These are phyloP conservation scores for Erysimum cheiri DNA, from an alignment of 441 rosid species.

Conservation along the genomic window DNA sequence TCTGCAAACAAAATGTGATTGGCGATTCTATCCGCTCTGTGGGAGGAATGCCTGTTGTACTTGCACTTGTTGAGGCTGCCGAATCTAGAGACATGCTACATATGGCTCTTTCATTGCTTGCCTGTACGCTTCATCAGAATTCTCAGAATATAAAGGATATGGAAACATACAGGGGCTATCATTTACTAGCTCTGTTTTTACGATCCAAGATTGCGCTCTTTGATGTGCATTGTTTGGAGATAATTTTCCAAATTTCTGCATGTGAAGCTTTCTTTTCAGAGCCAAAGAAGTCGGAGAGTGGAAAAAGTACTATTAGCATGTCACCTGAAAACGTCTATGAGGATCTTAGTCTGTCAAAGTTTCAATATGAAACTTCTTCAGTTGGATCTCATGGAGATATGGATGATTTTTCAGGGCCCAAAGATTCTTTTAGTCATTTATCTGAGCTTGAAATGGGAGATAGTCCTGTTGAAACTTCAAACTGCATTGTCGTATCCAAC, in stretches of 20 bases:
- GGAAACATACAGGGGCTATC: conserved; percentile 98
- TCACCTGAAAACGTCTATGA: conserved; percentile 79
- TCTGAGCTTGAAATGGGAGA: conserved; percentile 97
- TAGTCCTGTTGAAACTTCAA: conserved; percentile 81
- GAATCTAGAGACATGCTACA: conserved; percentile 97
- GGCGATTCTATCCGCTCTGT: conserved; percentile 91
- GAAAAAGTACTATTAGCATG: conserved; percentile 45
- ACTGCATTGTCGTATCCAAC: conserved; percentile 96
- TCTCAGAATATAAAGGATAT: conserved; percentile 94
- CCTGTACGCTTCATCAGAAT: conserved; percentile 94
- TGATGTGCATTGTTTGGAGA: conserved; percentile 97
- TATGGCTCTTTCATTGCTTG: conserved; percentile 93
- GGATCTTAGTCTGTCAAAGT: conserved; percentile 79
- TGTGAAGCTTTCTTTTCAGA: conserved; percentile 98
- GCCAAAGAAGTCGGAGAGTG: conserved; percentile 74
- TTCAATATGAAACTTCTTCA: conserved; percentile 84
- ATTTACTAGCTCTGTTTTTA: conserved; percentile 94
- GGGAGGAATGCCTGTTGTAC: conserved; percentile 89
- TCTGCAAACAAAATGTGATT: conserved; percentile 88
- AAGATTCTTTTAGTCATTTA: conserved; percentile 91
- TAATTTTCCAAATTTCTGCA: conserved; percentile 97
- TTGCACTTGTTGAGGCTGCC: conserved; percentile 97
- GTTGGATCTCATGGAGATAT: conserved; percentile 91
- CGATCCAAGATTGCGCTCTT: conserved; percentile 86
- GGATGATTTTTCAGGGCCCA: conserved; percentile 88